Evolutionary conservation across 176 grass and related monocot genomes (phyloP), one percentile per base, ranked within the genome.

Genomic region (Stipa capillata): DNA sequence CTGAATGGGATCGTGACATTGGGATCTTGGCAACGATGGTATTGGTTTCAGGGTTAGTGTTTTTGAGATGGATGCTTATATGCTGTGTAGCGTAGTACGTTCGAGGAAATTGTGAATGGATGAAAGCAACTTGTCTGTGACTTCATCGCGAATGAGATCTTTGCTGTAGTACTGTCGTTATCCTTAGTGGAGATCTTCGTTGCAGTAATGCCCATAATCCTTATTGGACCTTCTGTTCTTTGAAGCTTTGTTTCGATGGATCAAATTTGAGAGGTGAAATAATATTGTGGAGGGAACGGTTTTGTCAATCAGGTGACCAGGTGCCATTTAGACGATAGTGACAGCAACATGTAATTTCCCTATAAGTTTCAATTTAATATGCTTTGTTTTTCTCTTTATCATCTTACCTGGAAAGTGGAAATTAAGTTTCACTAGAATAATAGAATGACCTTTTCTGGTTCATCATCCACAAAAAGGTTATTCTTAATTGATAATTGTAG

Each of bases 31-130:
- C 20, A 52, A 64, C 16, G n/a, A 12, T 42, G 66, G 61, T 71
- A 55, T 71, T 61, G 42, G 63, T 69, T 61, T 82, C 24, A 16
- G 56, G 23, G 36, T 61, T 8, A 18, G 0, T 53, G 13, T 12
- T 13, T 32, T 44, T 69, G 73, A 69, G 78, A 50, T 82, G 42
- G 27, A 42, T 76, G 62, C 50, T 31, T 82, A 58, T 60, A 41
- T 87, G 85, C 20, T 70, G 53, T n/a, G n/a, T n/a, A n/a, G n/a
- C 69, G 34, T 71, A 70, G 61, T 70, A 82, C 65, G 2, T 77
- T 54, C n/a, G 52, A 43, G 13, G 11, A 44, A 70, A 63, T 25
- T 71, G 53, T 69, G 65, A 77, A 63, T n/a, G n/a, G n/a, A n/a
- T n/a, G n/a, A n/a, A n/a, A n/a, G n/a, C n/a, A n/a, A n/a, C n/a